A percentile compares a stretch with the other conserved stretches of the same genome.
These are phyloP conservation scores for Thuidium tamariscinum DNA, from an alignment of 225 moss, liverwort and hornwort genomes.

Conservation along the genomic window DNA sequence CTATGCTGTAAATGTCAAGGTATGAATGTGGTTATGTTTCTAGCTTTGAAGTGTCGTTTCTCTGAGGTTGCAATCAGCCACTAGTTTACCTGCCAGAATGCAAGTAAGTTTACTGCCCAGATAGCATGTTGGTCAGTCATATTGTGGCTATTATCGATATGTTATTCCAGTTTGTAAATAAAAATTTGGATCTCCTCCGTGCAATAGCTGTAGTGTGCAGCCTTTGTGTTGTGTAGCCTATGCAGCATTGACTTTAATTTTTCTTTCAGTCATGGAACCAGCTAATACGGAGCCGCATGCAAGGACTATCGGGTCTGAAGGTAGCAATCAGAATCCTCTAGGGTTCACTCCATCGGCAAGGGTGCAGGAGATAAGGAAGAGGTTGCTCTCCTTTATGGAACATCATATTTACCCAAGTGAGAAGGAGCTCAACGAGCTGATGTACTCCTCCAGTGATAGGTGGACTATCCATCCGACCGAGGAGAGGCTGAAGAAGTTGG, in stretches of 20 bases:
- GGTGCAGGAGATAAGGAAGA: constrained; percentile 56
- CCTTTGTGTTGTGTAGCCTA: background rate
- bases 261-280: background rate
- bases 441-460: constrained; percentile 56
- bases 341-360: constrained; percentile 71
- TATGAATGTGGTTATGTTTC: background rate
- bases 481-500: constrained; percentile 75
- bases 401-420: constrained; percentile 71
- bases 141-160: background rate
- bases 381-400: constrained; percentile 72
- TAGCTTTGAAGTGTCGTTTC: background rate
- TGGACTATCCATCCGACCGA: constrained; percentile 92
- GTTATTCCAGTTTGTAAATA: background rate
- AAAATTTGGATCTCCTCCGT: background rate
- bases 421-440: constrained; percentile 59
- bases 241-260: background rate
- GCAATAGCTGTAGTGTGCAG: background rate
- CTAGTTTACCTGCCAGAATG: background rate
- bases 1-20: background rate
- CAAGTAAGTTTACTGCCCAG: background rate
- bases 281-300: background rate
- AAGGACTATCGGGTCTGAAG: background rate
- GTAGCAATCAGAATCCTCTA: background rate
- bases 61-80: background rate
- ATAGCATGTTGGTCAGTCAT: background rate